Base-by-base conservation (phyloP, 2,329 filamentous ascomycete species). In the Talaromyces sp. region DNA sequence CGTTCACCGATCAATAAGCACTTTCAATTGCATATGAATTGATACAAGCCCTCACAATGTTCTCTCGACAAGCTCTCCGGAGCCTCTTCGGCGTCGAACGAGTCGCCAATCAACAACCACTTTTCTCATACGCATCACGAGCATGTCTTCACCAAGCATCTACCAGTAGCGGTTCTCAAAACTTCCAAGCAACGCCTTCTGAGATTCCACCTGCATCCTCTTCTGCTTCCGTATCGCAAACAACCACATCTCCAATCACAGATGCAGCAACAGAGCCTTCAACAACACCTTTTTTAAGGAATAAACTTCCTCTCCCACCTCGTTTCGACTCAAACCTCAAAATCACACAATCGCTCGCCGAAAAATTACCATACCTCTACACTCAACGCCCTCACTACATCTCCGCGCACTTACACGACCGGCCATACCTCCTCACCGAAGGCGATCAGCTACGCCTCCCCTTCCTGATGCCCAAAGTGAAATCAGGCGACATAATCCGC, bases 401-500 rank as follows among this genome's bases (percentile, higher is more conserved):
- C 47, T 76, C 77, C 31, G 78, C 80, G 11, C 80, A 83, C 70
- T 70, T 83, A 35, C 81, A 83, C 69, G 77, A 78, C 3, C 76
- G 78, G n/a, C 81, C 81, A n/a, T 83, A 81, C 72, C 78, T 83
- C 27, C 72, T 83, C 60, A 83, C 81, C 0, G 81, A 84, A 52
- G 91, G 91, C 70, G 91, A 95, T 80, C 83, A 84, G 66, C 78
- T 95, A 60, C 90, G 90, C 41, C 86, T 95, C 61, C 91, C 91
- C 6, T 93, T 93, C 82, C 85, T 86, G 72, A 92, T 95, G 88
- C 87, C 88, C 2, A 87, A 86, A 31, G 90, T 92, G 5, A 80
- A 84, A 8, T 89, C 93, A 0, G 95, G 95, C 35, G 94, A 98
- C 75, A 82, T 96, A 43, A 84, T 99, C 67, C 90, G 93, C 7